phyloP scores from a whole-genome alignment of 805 yeast species.

The Millerozyma miso region DNA sequence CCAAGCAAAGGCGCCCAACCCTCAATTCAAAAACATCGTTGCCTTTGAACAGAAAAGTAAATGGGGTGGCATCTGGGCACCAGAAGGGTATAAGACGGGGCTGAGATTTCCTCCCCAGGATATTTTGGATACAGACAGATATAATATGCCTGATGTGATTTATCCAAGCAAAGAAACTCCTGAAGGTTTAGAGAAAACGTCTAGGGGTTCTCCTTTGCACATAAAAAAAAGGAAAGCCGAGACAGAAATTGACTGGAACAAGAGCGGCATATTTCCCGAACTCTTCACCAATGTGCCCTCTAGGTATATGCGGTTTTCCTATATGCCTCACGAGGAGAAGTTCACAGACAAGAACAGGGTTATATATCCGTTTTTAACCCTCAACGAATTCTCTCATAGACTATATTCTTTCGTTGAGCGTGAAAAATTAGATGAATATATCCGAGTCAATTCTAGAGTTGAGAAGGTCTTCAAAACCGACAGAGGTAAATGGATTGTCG shows the following conservation, averaged over 20 bases:
- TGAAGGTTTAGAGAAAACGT: constrained; percentile 14
- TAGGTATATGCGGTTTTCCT: constrained; percentile 34
- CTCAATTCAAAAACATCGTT: constrained; percentile 29
- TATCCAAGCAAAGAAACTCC: constrained; percentile 14
- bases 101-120: constrained; percentile 27
- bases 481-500: constrained; percentile 36
- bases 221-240: constrained; percentile 4
- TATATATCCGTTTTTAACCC: constrained; percentile 37
- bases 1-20: constrained; percentile 11
- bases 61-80: constrained; percentile 47
- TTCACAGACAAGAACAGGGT: constrained; percentile 16
- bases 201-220: constrained; percentile 14
- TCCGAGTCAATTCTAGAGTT: constrained; percentile 38
- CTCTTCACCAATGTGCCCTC: constrained; percentile 41
- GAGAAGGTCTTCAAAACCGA: constrained; percentile 29
- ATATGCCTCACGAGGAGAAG: constrained; percentile 22
- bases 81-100: constrained; percentile 17
- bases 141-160: constrained; percentile 31
- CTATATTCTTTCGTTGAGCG: constrained; percentile 22
- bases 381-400: constrained; percentile 27
- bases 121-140: constrained; percentile 23
- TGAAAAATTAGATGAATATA: constrained; percentile 24
- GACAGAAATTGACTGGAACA: constrained; percentile 31
- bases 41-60: constrained; percentile 41
- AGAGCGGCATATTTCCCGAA: constrained; percentile 33